A percentile compares a stretch with the other conserved stretches of the same genome.
Evolutionary conservation across 2,329 filamentous ascomycete species (phyloP).

Genomic region (Beauveria sp.): DNA sequence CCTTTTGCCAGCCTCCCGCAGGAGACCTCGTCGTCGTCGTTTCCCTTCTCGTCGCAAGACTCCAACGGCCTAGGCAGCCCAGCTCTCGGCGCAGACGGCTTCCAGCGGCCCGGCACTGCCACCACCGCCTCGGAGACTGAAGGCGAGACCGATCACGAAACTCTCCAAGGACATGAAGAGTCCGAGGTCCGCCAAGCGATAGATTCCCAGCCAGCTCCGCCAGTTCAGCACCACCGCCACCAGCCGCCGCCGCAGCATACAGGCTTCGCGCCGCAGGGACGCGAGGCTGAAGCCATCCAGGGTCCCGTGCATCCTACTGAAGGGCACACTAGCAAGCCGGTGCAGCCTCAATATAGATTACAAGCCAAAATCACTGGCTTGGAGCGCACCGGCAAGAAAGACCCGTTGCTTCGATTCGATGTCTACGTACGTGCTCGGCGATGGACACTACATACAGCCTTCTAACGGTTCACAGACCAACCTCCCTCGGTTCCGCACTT

Average conservation of each 20-base stretch:
- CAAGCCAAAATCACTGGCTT: conserved; percentile 92
- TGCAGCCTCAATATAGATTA: conserved; percentile 69
- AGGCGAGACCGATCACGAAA: conserved; percentile 26
- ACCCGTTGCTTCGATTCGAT: conserved; percentile 90
- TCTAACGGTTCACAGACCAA: conserved; percentile 63
- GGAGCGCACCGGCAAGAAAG: conserved; percentile 89
- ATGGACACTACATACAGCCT: neutral
- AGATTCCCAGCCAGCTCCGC: conserved; percentile 21
- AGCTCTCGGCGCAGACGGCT: conserved; percentile 30
- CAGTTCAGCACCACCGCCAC: conserved; percentile 18
- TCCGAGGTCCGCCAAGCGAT: neutral
- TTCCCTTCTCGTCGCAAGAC: conserved; percentile 34
- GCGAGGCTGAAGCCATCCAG: conserved; percentile 13
- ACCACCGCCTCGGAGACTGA: conserved; percentile 38
- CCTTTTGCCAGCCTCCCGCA: conserved; percentile 33
- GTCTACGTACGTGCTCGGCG: conserved; percentile 63
- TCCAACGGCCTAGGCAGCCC: conserved; percentile 35
- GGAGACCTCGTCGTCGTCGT: conserved; percentile 34
- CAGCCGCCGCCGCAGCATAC: conserved; percentile 15
- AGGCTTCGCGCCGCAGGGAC: conserved; percentile 23
- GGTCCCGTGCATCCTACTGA: neutral
- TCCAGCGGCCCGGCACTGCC: conserved; percentile 38
- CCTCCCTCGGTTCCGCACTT: conserved; percentile 94
- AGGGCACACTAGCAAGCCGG: conserved; percentile 44
- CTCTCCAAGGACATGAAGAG: conserved; percentile 18